phyloP scores from a whole-genome alignment of 495 filamentous ascomycete genomes.

The Xylaria sp. region DNA sequence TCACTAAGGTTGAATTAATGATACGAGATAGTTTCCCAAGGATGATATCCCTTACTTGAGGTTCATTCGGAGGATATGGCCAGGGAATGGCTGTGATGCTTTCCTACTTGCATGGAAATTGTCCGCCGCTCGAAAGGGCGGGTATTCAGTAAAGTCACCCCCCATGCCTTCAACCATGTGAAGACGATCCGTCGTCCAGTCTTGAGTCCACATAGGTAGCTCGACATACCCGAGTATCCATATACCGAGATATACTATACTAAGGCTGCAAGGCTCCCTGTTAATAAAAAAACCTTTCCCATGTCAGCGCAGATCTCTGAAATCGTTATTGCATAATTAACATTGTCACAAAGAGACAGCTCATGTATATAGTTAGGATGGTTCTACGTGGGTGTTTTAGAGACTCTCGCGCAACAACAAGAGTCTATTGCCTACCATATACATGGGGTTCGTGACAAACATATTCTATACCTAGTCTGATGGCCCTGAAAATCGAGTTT shows the following conservation, averaged over 20 bases:
- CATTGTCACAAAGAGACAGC: no score
- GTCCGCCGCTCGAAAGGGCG: not conserved
- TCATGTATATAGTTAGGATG: no score
- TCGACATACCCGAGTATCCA: not conserved
- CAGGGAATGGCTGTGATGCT: not conserved
- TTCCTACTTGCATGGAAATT: not conserved
- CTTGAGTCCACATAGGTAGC: not conserved
- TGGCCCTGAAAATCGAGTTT: not conserved
- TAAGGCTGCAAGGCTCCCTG: not conserved
- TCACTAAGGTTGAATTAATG: not conserved
- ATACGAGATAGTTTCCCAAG: not conserved
- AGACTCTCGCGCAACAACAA: no score
- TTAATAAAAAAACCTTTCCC: not conserved
- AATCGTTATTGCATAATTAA: not conserved
- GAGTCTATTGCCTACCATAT: no score
- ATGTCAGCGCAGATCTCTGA: not conserved
- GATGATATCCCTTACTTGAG: not conserved
- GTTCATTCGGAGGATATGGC: not conserved
- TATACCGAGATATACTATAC: not conserved
- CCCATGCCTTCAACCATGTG: not conserved
- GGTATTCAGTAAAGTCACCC: not conserved
- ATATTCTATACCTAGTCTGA: not conserved
- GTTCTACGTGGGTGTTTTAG: no score
- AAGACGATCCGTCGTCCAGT: not conserved
- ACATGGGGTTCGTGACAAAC: no score